phyloP scores from a whole-genome alignment of 306 rosid species.

The Cucumis sativus region Cucumber_9930_V3 NC_026660.2:10034001-10034500 shows the following conservation, averaged over 20 bases:
- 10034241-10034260: slow-evolving; percentile 80
- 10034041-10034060: neutral
- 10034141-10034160: slow-evolving; percentile 28
- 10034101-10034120: neutral
- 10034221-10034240: slow-evolving; percentile 95
- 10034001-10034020: neutral
- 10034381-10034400: neutral
- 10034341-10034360: slow-evolving; percentile 3
- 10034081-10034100: neutral
- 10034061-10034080: neutral
- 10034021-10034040: neutral
- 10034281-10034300: slow-evolving; percentile 52
- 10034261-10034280: slow-evolving; percentile 85
- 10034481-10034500: neutral
- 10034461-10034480: neutral
- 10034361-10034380: neutral
- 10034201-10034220: slow-evolving; percentile 80
- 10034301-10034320: slow-evolving; percentile 88
- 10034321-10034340: slow-evolving; percentile 28
- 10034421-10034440: neutral
- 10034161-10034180: slow-evolving; percentile 17
- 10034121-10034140: slow-evolving; percentile 36
- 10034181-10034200: slow-evolving; percentile 63
- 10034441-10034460: neutral
- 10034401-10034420: neutral